These are phyloP conservation scores for Aspergillus hancockii DNA, from an alignment of 495 filamentous ascomycete species.

Conservation along the genomic window DNA sequence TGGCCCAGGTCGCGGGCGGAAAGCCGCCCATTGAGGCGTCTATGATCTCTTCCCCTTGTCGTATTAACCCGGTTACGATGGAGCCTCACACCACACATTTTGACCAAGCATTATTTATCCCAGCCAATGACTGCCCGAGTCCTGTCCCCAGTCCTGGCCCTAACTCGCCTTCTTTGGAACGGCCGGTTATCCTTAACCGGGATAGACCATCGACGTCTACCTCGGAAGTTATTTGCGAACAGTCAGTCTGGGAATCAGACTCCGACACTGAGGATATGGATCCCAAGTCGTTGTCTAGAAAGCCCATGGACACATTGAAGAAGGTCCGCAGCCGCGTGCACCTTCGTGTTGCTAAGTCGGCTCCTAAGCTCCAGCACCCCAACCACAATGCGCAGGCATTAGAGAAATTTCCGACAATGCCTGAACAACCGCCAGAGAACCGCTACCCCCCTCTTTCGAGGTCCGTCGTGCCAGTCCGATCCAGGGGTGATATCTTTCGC, in stretches of 20 bases:
- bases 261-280: slow-evolving; percentile 43
- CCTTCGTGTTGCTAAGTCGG: slow-evolving; percentile 46
- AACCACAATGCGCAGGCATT: slow-evolving; percentile 7
- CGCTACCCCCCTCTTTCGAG: slow-evolving; percentile 10
- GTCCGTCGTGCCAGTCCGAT: slow-evolving; percentile 24
- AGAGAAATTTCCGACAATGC: slow-evolving; percentile 40
- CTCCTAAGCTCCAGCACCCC: slow-evolving; percentile 35
- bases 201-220: slow-evolving; percentile 45
- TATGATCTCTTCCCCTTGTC: slow-evolving; percentile 45
- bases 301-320: slow-evolving; percentile 46
- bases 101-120: slow-evolving; percentile 48
- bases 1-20: slow-evolving; percentile 30
- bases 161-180: slow-evolving; percentile 37
- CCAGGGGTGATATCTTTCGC: slow-evolving; percentile 30
- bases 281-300: slow-evolving; percentile 41
- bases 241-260: slow-evolving; percentile 51
- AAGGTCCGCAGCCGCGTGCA: slow-evolving; percentile 51
- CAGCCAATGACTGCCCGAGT: slow-evolving; percentile 43
- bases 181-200: slow-evolving; percentile 38
- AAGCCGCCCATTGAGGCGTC: slow-evolving; percentile 41
- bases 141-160: slow-evolving; percentile 42
- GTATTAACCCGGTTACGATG: slow-evolving; percentile 46
- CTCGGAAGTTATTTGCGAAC: slow-evolving; percentile 43
- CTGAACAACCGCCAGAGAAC: slow-evolving; percentile 22
- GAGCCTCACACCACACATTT: slow-evolving; percentile 48